phyloP scores from a whole-genome alignment of 495 filamentous ascomycete genomes.

The Hapsidospora chrysogenum region DNA sequence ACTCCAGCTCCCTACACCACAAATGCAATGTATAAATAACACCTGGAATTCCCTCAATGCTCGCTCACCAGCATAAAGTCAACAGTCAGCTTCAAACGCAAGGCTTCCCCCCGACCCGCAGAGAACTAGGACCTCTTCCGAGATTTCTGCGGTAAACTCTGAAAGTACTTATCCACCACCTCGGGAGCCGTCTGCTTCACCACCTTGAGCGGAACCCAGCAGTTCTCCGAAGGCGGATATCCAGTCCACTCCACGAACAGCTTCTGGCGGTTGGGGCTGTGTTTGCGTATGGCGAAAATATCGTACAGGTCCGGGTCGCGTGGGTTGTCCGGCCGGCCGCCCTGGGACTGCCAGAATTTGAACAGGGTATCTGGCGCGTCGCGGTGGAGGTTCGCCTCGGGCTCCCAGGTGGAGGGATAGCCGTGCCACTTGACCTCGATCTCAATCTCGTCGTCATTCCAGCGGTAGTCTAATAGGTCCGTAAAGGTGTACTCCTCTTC shows the following conservation, averaged over 20 bases:
- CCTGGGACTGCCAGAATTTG: constrained; percentile 1
- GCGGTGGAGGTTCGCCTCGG: neutral
- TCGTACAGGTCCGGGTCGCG: neutral
- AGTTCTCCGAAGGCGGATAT: neutral
- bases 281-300: constrained; percentile 1
- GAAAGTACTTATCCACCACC: constrained; percentile 1
- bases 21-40: too few species aligned
- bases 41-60: too few species aligned
- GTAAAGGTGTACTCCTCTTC: neutral
- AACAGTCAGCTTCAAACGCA: too few species aligned
- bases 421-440: neutral
- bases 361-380: neutral
- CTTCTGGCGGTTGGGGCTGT: constrained; percentile 1
- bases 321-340: neutral
- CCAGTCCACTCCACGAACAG: neutral
- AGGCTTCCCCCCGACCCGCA: too few species aligned
- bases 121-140: too few species aligned
- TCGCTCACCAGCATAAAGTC: too few species aligned
- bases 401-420: constrained; percentile 1
- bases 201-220: neutral
- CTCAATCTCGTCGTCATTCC: neutral
- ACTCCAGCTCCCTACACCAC: too few species aligned
- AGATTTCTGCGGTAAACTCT: too few species aligned
- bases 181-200: neutral
- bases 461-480: neutral